Evolutionary conservation across 2,329 filamentous ascomycete species (phyloP).

Genomic region (Pleoardoris graminearum): DNA sequence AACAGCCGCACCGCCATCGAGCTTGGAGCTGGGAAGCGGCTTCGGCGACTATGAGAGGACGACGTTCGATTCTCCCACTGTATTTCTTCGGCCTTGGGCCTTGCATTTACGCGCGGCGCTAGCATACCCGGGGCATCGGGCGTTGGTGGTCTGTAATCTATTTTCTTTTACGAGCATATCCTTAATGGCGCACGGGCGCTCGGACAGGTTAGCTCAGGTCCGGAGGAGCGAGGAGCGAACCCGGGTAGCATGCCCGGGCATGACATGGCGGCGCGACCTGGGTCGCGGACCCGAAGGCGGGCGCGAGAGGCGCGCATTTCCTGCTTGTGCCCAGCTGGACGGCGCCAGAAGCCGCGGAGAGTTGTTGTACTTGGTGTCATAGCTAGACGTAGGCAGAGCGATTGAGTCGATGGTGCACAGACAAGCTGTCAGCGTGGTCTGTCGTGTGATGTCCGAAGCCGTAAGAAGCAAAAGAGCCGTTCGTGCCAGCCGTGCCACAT

Average conservation of each 20-base stretch:
- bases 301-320: not conserved
- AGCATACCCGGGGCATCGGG: not conserved
- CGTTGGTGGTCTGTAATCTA: not conserved
- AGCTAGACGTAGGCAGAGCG: not conserved
- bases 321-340: not conserved
- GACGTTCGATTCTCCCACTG: constrained; percentile 11
- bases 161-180: not conserved
- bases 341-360: not conserved
- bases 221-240: no score
- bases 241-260: no score
- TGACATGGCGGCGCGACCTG: constrained; percentile 3
- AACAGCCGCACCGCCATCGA: constrained; percentile 46
- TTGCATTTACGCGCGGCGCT: constrained; percentile 18
- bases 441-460: constrained; percentile 1
- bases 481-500: constrained; percentile 16
- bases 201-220: not conserved
- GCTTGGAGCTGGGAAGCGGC: constrained; percentile 40
- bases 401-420: not conserved
- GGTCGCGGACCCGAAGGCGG: not conserved
- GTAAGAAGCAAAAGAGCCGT: constrained; percentile 11
- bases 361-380: not conserved
- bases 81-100: constrained; percentile 23
- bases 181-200: not conserved
- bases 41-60: constrained; percentile 30
- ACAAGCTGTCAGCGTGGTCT: not conserved